Base-by-base conservation (phyloP, 2,329 filamentous ascomycete species). In the Talaromyces amestolkiae region DNA sequence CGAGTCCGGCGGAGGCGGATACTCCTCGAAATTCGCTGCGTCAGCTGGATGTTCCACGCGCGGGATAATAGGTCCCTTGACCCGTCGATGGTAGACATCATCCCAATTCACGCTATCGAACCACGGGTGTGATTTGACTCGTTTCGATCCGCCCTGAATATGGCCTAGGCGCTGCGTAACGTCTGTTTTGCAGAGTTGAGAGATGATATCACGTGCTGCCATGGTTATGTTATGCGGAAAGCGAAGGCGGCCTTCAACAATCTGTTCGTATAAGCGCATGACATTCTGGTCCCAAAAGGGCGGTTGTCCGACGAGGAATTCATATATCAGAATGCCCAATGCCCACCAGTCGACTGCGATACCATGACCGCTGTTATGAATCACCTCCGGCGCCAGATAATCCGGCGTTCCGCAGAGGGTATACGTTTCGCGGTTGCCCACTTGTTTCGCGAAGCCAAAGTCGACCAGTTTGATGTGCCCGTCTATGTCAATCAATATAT, bases 321-420 rank as follows among this genome's bases (percentile, higher is more conserved):
- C 87, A 74, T 89, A 89, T 49, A 89, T 85, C 37, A 89, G 77
- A 68, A 89, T 89, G 31, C 87, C 87, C 66, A 89, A 82, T 2
- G 87, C 87, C 87, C 87, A 89, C 87, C 87, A 89, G 76, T 89
- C 87, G 45, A 89, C 87, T 41, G 87, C 87, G 56, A 85, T 84
- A 62, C 87, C 86, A 71, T 89, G 87, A 24, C 87, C 85, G 76
- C 77, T 87, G 74, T 89, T 89, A 66, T 86, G 81, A 68, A 89
- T 89, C 53, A 89, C 87, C 75, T 89, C 87, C 22, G 87, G 87
- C 3, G 87, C 87, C 22, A 89, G 82, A 73, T 89, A 89, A 71
- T 89, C 87, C 43, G 87, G 87, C 10, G 87, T 89, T 45, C 87
- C 87, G 71, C 87, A 89, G 39, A 89, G 80, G 5, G 87, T 89